Conservation (phyloP, 192 early-diverging fungal genomes). For the Kickxella alabastrina region DNA sequence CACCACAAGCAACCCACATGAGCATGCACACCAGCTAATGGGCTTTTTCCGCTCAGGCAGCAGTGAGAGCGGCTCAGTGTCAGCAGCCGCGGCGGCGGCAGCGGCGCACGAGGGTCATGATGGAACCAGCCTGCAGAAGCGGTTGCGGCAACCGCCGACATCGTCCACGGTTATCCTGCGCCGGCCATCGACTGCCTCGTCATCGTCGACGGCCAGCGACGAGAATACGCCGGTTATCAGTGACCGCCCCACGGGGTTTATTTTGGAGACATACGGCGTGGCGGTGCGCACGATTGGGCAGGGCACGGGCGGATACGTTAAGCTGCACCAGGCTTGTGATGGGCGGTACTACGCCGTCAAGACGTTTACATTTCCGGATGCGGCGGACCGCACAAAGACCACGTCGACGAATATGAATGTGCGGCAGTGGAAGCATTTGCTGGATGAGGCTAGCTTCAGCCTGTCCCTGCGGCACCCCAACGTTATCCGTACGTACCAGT, state of each 20-base stretch:
- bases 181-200: constrained; percentile 45
- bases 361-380: constrained; percentile 45
- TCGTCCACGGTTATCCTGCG: constrained; percentile 48
- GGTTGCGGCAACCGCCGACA: constrained; percentile 32
- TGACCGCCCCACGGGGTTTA: constrained; percentile 47
- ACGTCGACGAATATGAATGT: constrained; percentile 37
- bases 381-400: constrained; percentile 29
- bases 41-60: too few relatives aligned
- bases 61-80: too few relatives aligned
- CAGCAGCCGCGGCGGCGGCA: constrained; percentile 9
- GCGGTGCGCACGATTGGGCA: constrained; percentile 48
- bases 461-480: constrained; percentile 68
- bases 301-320: constrained; percentile 52
- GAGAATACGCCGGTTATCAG: constrained; percentile 50
- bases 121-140: constrained; percentile 26
- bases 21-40: constrained; percentile 13
- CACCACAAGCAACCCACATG: not conserved
- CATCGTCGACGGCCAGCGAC: constrained; percentile 40
- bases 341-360: constrained; percentile 50
- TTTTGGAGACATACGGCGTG: constrained; percentile 45
- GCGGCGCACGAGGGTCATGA: constrained; percentile 17
- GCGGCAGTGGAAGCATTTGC: constrained; percentile 50
- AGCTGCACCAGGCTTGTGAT: constrained; percentile 51
- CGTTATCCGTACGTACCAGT: constrained; percentile 71
- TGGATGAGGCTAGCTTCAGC: constrained; percentile 50